Conservation (phyloP, 768 basidiomycete species). For the Dentipellis sp. region DNA sequence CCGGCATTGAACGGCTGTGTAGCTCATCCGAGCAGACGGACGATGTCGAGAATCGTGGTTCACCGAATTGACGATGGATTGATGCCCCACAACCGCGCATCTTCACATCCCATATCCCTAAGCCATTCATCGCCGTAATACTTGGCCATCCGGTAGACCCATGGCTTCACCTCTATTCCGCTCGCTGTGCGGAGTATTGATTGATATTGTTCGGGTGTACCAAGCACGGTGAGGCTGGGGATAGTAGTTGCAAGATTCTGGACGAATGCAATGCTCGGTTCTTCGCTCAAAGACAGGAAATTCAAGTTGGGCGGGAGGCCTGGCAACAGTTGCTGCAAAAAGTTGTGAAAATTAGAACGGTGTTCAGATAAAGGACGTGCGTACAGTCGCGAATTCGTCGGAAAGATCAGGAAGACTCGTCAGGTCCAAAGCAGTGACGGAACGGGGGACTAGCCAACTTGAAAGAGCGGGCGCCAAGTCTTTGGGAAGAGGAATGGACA, state of each 20-base stretch:
- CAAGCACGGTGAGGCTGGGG: neutral
- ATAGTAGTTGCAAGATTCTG: neutral
- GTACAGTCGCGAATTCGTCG: conserved; percentile 25
- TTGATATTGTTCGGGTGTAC: neutral
- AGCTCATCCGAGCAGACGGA: too few relatives aligned
- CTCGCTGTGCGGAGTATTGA: neutral
- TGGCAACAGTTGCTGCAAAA: neutral
- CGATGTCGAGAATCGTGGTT: too few relatives aligned
- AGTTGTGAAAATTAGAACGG: neutral
- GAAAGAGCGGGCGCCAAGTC: conserved; percentile 57
- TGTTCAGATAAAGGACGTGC: conserved; percentile 11
- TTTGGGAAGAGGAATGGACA: conserved; percentile 54
- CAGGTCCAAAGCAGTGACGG: conserved; percentile 37
- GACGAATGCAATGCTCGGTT: neutral
- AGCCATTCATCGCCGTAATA: neutral
- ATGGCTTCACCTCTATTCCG: neutral
- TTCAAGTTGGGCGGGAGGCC: neutral
- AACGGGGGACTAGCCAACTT: conserved; percentile 53
- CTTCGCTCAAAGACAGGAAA: neutral
- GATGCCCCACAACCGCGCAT: neutral
- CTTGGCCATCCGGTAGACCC: neutral
- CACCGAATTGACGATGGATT: too few relatives aligned
- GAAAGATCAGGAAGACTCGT: conserved; percentile 22
- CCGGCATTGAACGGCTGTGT: too few relatives aligned
- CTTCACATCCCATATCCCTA: neutral